Base-by-base conservation (phyloP, 345 rosid species). In the Syzygium aromaticum region DNA sequence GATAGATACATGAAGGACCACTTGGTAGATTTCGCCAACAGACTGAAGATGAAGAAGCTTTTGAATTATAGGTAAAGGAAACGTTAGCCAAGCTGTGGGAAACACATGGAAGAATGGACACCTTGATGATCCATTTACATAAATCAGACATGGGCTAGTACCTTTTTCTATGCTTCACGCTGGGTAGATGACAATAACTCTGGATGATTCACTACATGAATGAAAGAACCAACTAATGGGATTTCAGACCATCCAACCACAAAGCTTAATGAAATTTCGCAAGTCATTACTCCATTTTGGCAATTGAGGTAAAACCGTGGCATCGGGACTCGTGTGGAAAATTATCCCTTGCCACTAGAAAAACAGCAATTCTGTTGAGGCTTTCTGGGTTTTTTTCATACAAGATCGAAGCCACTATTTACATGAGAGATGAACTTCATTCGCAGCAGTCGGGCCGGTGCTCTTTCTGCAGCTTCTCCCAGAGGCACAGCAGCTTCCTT, bases 401-500 rank as follows among this genome's bases (percentile, higher is more conserved):
- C 52, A 40, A 27, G 73, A 61, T 28, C 27, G 15, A 21, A 84
- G 84, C 49, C 27, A 19, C 49, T 38, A 19, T 38, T n/a, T 33
- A 19, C 25, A 33, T 17, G 43, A 38, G 30, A 52, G 16, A 56
- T 21, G 61, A 21, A 49, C 84, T 87, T 84, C 92, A 96, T 91
- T 97, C 96, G 4, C 99, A 97, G 87, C 99, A 96, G 86, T 87
- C 52, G 57, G 98, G 91, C 84, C 89, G 86, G 28, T 91, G 95
- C 88, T 96, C 94, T 64, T 92, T 95, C 92, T 91, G 98, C 89
- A 96, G 88, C 94, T 91, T 95, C 92, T 96, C 97, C 98, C 99
- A 97, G 3, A 97, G 95, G 90, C 98, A 96, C 85, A 96, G 91
- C 33, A 96, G 89, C 90, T 92, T 86, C 87, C 98, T 90, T 10